Evolutionary conservation across 2,329 filamentous ascomycete genomes (phyloP), one percentile per base, ranked within the genome.

Genomic region (Aureobasidium subglaciale): DNA sequence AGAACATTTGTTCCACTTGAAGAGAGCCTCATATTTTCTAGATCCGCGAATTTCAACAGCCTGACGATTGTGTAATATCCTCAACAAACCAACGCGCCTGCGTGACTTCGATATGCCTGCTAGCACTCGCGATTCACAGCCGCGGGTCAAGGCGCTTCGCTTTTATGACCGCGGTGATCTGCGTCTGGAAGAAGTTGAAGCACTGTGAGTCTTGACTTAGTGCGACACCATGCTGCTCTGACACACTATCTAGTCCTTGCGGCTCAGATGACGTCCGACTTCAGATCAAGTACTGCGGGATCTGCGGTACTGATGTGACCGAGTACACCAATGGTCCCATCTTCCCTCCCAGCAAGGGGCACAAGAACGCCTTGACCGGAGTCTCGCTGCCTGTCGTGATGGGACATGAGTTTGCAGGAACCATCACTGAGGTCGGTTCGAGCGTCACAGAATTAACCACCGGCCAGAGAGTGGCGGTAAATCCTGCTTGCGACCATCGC

Each of bases 321-420:
- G 50, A 55, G 27, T 55, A 40, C 24, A 38, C 41, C 5, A 41
- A 41, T 20, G 29, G 35, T 6, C 50, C 37, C 4, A 43, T 55
- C n/a, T 55, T 55, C 24, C 20, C 50, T 7, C 50, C 50, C 5
- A 38, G 9, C 10, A 15, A 38, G 7, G 50, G 50, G 1, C n/a
- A 9, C 2, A 27, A 41, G 18, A 55, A 55, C 24, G 25, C 34
- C 2, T 55, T 42, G 34, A 55, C 50, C 5, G 41, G 29, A 11
- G 18, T 55, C 24, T 24, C 35, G 5, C 50, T 55, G 4, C 50
- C 50, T 13, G 50, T 55, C 18, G 37, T 42, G 0, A 71, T 86
- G 8, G 83, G 84, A 27, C 83, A 86, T 63, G 84, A 87, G 64
- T 83, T 86, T 66, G 79, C 76, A 3, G 84, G 83, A 8, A 74